These are phyloP conservation scores for Rosa hybrid DNA, from an alignment of 331 rosid species.

Conservation along the genomic window DNA sequence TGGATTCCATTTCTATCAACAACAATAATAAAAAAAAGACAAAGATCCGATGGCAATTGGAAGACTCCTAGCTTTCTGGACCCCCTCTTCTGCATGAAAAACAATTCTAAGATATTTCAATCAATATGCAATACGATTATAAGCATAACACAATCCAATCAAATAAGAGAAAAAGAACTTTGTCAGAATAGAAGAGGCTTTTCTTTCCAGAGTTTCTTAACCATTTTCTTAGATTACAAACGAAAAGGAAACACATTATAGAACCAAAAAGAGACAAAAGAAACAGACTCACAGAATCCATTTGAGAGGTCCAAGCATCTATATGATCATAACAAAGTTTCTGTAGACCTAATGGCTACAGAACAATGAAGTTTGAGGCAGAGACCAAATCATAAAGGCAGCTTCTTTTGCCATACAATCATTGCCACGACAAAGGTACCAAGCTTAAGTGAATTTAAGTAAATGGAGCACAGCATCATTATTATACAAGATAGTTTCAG, in stretches of 20 bases:
- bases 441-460: slow-evolving; percentile 18
- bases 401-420: slow-evolving; percentile 34
- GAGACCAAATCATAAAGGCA: slow-evolving; percentile 38
- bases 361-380: slow-evolving; percentile 16
- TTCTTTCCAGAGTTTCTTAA: neutral
- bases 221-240: neutral
- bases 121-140: slow-evolving; percentile 18
- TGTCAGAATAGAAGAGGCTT: neutral
- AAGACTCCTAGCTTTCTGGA: slow-evolving; percentile 36
- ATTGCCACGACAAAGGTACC: slow-evolving; percentile 35
- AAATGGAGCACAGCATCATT: slow-evolving; percentile 27
- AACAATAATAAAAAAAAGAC: slow-evolving; percentile 19
- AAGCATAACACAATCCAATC: neutral
- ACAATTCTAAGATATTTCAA: slow-evolving; percentile 29
- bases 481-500: slow-evolving; percentile 18
- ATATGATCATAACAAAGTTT: slow-evolving; percentile 9
- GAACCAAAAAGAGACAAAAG: slow-evolving; percentile 3
- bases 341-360: slow-evolving; percentile 26
- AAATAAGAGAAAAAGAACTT: neutral
- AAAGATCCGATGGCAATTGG: slow-evolving; percentile 23
- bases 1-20: slow-evolving; percentile 54
- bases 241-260: neutral
- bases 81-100: slow-evolving; percentile 46
- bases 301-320: neutral
- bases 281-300: slow-evolving; percentile 14